Conservation (phyloP, 345 rosid genomes). For the Abelmoschus esculentus region DNA sequence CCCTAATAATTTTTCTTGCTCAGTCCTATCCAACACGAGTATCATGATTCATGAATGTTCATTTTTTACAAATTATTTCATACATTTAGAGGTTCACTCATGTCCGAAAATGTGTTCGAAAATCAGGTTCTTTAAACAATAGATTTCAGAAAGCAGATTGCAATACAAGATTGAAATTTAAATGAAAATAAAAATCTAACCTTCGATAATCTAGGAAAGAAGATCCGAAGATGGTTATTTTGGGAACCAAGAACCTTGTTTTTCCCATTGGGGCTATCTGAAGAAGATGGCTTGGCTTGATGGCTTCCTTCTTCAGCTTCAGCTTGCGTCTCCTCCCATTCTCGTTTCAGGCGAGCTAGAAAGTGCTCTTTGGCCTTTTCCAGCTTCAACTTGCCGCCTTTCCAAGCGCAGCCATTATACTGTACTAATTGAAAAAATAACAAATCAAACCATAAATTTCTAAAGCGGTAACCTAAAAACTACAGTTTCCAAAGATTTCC, state of each 20-base stretch:
- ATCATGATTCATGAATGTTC: no score
- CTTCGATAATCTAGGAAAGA: conserved; percentile 68
- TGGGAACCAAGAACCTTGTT: conserved; percentile 14
- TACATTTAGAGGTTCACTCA: no score
- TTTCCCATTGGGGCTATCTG: conserved; percentile 12
- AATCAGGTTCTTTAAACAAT: no score
- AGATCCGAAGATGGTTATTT: conserved; percentile 43
- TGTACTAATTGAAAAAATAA: conserved; percentile 12
- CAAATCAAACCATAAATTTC: not conserved
- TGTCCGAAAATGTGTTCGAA: no score
- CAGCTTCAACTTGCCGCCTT: conserved; percentile 72
- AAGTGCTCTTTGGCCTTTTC: conserved; percentile 89
- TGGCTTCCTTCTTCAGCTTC: conserved; percentile 14
- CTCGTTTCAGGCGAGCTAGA: conserved; percentile 53
- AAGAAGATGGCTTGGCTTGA: not conserved
- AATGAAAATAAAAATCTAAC: conserved; percentile 22
- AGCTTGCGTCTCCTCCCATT: conserved; percentile 46
- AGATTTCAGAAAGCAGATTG: no score
- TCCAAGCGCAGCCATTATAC: conserved; percentile 93
- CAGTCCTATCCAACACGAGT: no score
- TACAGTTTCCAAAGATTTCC: not conserved
- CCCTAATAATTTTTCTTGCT: no score
- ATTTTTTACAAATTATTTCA: no score
- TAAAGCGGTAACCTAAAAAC: not conserved
- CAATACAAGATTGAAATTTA: not conserved